Base-by-base conservation (phyloP, 345 rosid species). In the Excoecaria cochinchinensis region DNA sequence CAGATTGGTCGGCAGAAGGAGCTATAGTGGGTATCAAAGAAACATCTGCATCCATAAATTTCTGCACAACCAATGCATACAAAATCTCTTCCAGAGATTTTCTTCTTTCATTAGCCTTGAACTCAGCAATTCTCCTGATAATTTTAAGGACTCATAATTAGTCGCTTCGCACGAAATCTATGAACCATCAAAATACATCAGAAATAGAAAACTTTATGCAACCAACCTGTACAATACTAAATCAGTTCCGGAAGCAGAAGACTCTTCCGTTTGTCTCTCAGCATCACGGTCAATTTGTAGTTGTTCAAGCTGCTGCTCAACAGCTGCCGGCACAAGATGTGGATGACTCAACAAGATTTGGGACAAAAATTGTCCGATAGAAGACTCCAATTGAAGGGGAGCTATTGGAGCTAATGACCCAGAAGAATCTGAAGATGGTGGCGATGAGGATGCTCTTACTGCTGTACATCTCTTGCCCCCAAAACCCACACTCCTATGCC, bases 291-390 rank as follows among this genome's bases (percentile, higher is more conserved):
- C 98, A 0, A 87, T 90, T 77, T 89, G 98, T 51, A 96, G 97
- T 87, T 90, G 99, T 40, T 93, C 94, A 58, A 96, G 97, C 85
- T 92, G 97, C 83, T 91, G 93, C 81, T 93, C 99, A 56, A 89
- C 98, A 7, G 99, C 99, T 22, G 95, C 98, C 65, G 94, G 95
- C 74, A 96, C 85, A 36, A 96, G 98, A 81, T 96, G 97, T 6
- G 99, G 99, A 77, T 95, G 97, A 74, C 89, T 95, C 40, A 81
- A 57, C 78, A 95, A 73, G 58, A 95, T 93, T 86, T 93, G 95
- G 38, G 92, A 85, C 81, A 95, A 82, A 74, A 95, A 92, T 85
- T 90, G 97, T 64, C 99, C 98, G n/a, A 89, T 83, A 1, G 97
- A 97, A 52, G 99, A 95, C 76, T 91, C 89, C 69, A 95, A 83